Evolutionary conservation across 805 yeast genomes (phyloP).

Genomic region (baker's yeast (Saccharomyces cerevisiae)): DNA sequence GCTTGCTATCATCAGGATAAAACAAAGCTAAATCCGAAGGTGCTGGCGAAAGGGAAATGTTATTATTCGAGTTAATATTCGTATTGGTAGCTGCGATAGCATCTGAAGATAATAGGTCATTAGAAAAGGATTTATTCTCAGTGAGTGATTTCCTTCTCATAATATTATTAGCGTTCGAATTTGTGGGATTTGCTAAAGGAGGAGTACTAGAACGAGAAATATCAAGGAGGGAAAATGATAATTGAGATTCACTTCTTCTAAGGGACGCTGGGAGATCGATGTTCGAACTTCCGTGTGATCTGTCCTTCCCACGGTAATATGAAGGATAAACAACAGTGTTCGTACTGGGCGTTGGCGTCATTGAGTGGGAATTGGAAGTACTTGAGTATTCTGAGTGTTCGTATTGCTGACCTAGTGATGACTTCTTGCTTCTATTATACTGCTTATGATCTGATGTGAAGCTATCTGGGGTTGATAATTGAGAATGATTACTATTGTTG

Average conservation of each 20-base stretch:
- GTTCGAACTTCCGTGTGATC: slow-evolving; percentile 5
- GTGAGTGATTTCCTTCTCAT: background rate
- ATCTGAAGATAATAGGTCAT: background rate
- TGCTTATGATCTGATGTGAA: background rate
- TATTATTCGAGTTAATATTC: background rate
- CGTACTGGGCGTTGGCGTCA: background rate
- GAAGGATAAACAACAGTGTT: background rate
- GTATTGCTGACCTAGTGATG: background rate
- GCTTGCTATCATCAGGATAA: slow-evolving; percentile 55
- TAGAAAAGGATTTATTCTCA: background rate
- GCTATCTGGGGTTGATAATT: background rate
- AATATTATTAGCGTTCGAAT: background rate
- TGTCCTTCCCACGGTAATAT: background rate
- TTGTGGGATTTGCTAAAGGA: slow-evolving; percentile 4
- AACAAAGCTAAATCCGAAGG: slow-evolving; percentile 51
- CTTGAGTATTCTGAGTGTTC: background rate
- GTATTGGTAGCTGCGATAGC: slow-evolving; percentile 5
- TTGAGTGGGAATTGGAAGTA: background rate
- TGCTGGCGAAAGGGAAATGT: slow-evolving; percentile 5
- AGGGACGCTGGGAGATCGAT: slow-evolving; percentile 16
- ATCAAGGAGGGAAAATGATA: slow-evolving; percentile 23
- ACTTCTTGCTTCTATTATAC: background rate
- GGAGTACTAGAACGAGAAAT: slow-evolving; percentile 26
- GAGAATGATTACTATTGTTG: background rate
- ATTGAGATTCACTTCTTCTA: slow-evolving; percentile 25